Evolutionary conservation across 306 rosid species (phyloP).

Genomic region (Myrica gale): DNA sequence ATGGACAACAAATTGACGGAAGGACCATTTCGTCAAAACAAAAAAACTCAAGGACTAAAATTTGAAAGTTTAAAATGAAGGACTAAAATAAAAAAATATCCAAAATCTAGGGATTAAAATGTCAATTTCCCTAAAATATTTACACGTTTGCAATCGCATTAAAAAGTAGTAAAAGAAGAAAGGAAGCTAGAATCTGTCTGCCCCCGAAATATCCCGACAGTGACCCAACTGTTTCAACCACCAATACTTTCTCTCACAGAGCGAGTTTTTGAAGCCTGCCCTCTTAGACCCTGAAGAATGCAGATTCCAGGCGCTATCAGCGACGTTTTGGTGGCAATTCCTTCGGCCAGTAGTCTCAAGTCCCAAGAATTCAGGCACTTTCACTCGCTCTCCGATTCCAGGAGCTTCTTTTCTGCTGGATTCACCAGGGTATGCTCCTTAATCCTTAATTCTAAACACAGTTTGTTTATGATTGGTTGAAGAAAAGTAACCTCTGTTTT

Average conservation of each 20-base stretch:
- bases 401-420: constrained; percentile 47
- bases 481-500: not conserved
- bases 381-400: constrained; percentile 49
- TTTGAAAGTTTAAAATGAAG: too few relatives aligned
- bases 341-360: constrained; percentile 51
- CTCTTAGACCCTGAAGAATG: constrained; percentile 11
- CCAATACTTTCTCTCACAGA: not conserved
- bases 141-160: too few relatives aligned
- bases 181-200: not conserved
- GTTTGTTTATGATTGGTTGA: too few relatives aligned
- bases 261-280: not conserved
- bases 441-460: not conserved
- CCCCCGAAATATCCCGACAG: not conserved
- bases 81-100: too few relatives aligned
- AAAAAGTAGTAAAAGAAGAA: too few relatives aligned
- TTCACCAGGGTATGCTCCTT: constrained; percentile 55
- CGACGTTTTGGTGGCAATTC: constrained; percentile 61
- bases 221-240: not conserved
- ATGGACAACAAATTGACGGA: too few relatives aligned
- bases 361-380: constrained; percentile 53
- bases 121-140: too few relatives aligned
- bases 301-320: constrained; percentile 64
- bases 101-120: too few relatives aligned
- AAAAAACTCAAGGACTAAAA: too few relatives aligned
- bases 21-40: too few relatives aligned